phyloP scores from a whole-genome alignment of 345 rosid species.

The Arabidopsis thaliana region DNA sequence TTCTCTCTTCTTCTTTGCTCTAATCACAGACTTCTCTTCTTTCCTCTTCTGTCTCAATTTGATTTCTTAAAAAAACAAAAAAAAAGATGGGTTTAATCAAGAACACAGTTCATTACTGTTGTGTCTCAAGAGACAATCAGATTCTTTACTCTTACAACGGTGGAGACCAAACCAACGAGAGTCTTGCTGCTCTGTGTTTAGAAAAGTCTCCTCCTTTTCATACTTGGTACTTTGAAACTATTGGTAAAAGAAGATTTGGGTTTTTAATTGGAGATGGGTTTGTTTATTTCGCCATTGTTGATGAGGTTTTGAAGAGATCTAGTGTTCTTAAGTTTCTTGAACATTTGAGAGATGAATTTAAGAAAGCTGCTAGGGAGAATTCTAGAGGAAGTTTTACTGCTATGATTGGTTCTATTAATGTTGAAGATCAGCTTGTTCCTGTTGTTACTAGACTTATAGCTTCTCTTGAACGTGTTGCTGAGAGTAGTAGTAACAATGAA shows the following conservation, averaged over 20 bases:
- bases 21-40: conserved; percentile 38
- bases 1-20: conserved; percentile 41
- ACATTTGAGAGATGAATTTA: conserved; percentile 74
- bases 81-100: conserved; percentile 62
- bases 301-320: conserved; percentile 56
- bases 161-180: conserved; percentile 63
- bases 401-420: conserved; percentile 50
- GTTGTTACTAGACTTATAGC: conserved; percentile 64
- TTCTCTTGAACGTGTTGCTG: conserved; percentile 66
- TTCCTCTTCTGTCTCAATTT: conserved; percentile 43
- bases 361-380: conserved; percentile 60
- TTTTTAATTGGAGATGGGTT: conserved; percentile 71
- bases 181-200: conserved; percentile 61
- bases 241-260: conserved; percentile 61
- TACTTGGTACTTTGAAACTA: conserved; percentile 81
- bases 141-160: conserved; percentile 59
- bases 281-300: conserved; percentile 71
- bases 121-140: conserved; percentile 62
- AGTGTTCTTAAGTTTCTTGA: conserved; percentile 69
- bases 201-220: conserved; percentile 74
- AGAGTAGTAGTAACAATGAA: conserved; percentile 37
- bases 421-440: conserved; percentile 75
- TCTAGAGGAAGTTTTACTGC: conserved; percentile 70
- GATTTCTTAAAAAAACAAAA: not conserved
- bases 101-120: conserved; percentile 73